Evolutionary conservation across 805 yeast genomes (phyloP).

Genomic region (Metschnikowia anglica): DNA sequence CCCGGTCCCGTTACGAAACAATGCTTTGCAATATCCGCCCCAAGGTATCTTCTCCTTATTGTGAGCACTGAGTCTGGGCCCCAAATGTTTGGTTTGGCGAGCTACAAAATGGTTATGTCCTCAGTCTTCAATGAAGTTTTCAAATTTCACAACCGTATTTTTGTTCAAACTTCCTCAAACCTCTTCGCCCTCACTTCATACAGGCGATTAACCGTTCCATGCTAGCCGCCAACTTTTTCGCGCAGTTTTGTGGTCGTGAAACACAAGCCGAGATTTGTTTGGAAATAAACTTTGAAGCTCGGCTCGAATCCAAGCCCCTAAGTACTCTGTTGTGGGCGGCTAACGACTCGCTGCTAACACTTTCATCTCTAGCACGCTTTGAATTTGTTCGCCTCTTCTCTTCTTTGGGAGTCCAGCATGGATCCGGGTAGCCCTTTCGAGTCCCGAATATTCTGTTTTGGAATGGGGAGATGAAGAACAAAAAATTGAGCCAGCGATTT

Average conservation of each 20-base stretch:
- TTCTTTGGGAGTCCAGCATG: too few relatives aligned
- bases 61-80: conserved; percentile 1
- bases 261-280: neutral
- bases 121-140: neutral
- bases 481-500: too few relatives aligned
- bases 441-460: too few relatives aligned
- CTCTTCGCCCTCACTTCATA: neutral
- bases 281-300: neutral
- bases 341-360: too few relatives aligned
- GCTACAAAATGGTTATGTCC: too few relatives aligned
- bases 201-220: neutral
- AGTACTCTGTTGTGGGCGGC: neutral
- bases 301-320: neutral
- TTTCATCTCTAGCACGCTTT: too few relatives aligned
- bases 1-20: conserved; percentile 1
- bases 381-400: too few relatives aligned
- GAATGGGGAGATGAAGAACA: too few relatives aligned
- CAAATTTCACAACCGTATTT: neutral
- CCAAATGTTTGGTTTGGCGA: too few relatives aligned
- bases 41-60: neutral
- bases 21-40: neutral
- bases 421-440: too few relatives aligned
- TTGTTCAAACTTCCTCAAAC: neutral
- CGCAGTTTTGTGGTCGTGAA: neutral
- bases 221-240: neutral